These are phyloP conservation scores for Avena sativa DNA, from an alignment of 176 grass and related monocot species.

Conservation along the genomic window DNA sequence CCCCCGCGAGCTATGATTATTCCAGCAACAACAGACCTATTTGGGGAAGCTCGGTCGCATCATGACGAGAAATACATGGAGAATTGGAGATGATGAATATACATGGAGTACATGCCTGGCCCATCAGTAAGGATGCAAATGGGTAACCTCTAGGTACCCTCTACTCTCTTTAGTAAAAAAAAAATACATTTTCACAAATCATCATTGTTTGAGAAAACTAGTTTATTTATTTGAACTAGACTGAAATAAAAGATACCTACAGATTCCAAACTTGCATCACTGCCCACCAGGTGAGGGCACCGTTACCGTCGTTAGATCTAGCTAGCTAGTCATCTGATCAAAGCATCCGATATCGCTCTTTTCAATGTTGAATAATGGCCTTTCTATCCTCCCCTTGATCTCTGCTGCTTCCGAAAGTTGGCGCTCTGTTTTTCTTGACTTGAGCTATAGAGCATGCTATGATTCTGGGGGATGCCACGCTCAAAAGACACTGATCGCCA, in stretches of 20 bases:
- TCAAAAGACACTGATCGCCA: neutral
- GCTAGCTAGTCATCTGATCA: neutral
- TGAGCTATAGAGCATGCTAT: neutral
- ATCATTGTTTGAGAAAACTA: too few species aligned
- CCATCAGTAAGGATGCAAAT: neutral
- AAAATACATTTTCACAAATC: too few species aligned
- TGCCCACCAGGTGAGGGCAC: neutral
- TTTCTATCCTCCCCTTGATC: slow-evolving; percentile 4
- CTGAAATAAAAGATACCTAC: too few species aligned
- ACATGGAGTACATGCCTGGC: slow-evolving; percentile 24
- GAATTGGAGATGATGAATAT: slow-evolving; percentile 7
- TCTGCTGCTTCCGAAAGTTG: slow-evolving; percentile 40
- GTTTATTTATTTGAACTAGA: too few species aligned
- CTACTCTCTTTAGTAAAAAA: too few species aligned
- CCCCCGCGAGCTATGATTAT: slow-evolving; percentile 18
- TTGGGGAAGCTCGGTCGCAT: slow-evolving; percentile 49
- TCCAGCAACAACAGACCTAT: slow-evolving; percentile 34
- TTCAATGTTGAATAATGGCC: neutral
- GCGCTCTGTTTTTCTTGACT: neutral
- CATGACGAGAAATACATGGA: slow-evolving; percentile 45
- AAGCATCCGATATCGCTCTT: slow-evolving; percentile 26
- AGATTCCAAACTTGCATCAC: too few species aligned
- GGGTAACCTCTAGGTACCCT: too few species aligned
- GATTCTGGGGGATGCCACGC: slow-evolving; percentile 10
- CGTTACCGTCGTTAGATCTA: slow-evolving; percentile 1